Percentiles rank a stretch among this genome's conserved stretches.
These are phyloP conservation scores for Calophaca sinica DNA, from an alignment of 306 rosid species.

Conservation along the genomic window DNA sequence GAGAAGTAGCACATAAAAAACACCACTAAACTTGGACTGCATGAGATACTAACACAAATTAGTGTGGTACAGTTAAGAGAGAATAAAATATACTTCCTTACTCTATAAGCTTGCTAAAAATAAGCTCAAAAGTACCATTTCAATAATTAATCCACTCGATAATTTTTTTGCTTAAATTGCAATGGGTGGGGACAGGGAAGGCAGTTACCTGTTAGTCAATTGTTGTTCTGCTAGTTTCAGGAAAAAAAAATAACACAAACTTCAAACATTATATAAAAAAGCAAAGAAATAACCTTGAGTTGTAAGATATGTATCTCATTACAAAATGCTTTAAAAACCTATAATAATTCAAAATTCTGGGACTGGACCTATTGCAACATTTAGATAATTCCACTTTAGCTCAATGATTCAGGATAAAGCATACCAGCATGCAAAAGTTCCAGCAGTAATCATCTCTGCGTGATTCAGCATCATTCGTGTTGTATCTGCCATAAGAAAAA, in stretches of 20 bases:
- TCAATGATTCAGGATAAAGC: conserved; percentile 37
- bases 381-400: conserved; percentile 13
- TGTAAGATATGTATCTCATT: neutral
- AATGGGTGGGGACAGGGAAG: neutral
- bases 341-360: neutral
- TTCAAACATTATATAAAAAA: neutral
- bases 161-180: neutral
- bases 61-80: neutral
- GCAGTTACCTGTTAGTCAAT: no score
- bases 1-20: no score
- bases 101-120: conserved; percentile 1
- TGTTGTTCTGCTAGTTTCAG: no score
- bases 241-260: neutral
- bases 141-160: neutral
- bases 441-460: conserved; percentile 64
- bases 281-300: neutral
- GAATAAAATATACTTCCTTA: neutral
- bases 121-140: neutral
- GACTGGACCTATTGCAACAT: conserved; percentile 5
- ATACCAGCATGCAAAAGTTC: conserved; percentile 69
- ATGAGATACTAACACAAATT: neutral
- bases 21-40: no score
- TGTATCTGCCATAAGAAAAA: conserved; percentile 63
- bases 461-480: conserved; percentile 67
- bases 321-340: conserved; percentile 8